phyloP scores from a whole-genome alignment of 148 eudicot genomes.

The Beta vulgaris region DNA sequence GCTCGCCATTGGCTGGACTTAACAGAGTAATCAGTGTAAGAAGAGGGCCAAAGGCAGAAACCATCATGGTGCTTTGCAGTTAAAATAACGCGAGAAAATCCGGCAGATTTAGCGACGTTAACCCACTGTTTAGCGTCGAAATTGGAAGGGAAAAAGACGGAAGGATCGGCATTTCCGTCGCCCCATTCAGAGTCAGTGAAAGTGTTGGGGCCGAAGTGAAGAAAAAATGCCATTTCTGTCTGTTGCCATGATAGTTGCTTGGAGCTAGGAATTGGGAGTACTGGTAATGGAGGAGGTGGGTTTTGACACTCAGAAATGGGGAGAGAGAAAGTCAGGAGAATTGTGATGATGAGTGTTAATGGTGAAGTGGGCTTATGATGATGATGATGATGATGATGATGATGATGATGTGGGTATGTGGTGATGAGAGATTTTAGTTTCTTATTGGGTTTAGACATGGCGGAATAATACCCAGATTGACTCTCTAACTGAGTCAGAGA shows the following conservation, averaged over 20 bases:
- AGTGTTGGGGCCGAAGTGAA: conserved; percentile 88
- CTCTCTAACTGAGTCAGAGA: neutral
- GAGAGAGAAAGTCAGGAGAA: conserved; percentile 4
- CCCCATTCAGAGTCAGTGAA: conserved; percentile 85
- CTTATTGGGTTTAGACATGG: conserved; percentile 10
- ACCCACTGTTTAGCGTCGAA: conserved; percentile 64
- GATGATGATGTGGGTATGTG: neutral
- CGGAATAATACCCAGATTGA: neutral
- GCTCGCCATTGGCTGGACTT: conserved; percentile 49
- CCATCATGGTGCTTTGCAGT: conserved; percentile 90
- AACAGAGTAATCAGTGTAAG: conserved; percentile 61
- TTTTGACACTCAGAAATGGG: conserved; percentile 19
- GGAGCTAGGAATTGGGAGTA: conserved; percentile 65
- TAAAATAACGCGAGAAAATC: conserved; percentile 53
- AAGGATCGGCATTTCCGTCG: conserved; percentile 48
- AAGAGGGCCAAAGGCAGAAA: conserved; percentile 77
- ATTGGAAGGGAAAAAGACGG: conserved; percentile 47
- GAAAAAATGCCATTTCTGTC: conserved; percentile 60
- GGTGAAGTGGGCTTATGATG: conserved; percentile 15
- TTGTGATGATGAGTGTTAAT: neutral
- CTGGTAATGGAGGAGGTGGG: conserved; percentile 57
- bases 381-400: too few species aligned
- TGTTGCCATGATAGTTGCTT: conserved; percentile 62
- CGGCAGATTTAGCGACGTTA: conserved; percentile 45
- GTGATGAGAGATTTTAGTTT: neutral